A percentile compares a stretch with the other conserved stretches of the same genome.
Evolutionary conservation across 1,284 basidiomycete genomes (phyloP).

Genomic region (Cryptococcus sp.): DNA sequence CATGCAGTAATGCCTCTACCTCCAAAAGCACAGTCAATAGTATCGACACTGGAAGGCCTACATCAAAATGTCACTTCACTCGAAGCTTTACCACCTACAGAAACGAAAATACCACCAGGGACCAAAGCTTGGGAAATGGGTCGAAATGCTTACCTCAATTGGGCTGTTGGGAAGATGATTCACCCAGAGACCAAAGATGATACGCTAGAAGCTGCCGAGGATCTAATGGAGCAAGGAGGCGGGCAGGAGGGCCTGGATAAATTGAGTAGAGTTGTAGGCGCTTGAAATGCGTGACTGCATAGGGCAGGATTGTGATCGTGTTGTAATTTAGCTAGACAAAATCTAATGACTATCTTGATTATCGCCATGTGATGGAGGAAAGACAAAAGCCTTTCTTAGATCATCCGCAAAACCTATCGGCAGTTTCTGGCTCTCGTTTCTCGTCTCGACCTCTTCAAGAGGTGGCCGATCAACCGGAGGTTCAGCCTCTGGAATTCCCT

Average conservation of each 20-base stretch:
- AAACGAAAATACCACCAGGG: conserved; percentile 5
- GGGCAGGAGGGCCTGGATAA: not conserved
- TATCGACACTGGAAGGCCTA: conserved; percentile 22
- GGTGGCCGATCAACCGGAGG: not conserved
- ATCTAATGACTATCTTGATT: not conserved
- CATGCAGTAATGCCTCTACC: conserved; percentile 38
- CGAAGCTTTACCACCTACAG: conserved; percentile 9
- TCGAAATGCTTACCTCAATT: conserved; percentile 45
- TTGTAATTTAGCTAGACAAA: not conserved
- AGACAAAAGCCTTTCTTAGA: not conserved
- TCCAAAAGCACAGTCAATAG: conserved; percentile 20
- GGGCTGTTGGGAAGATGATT: conserved; percentile 33
- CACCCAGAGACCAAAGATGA: not conserved
- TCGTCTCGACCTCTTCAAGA: not conserved
- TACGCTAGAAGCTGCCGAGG: not conserved
- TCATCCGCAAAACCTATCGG: not conserved
- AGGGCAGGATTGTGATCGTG: not conserved
- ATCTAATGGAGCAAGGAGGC: not conserved
- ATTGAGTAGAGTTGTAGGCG: not conserved
- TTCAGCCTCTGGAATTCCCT: conserved; percentile 7
- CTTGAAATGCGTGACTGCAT: not conserved
- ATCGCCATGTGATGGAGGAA: not conserved
- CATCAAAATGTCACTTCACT: conserved; percentile 28
- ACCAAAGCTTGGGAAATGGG: conserved; percentile 45
- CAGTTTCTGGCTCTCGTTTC: no score